These are phyloP conservation scores for Nemania bipapillata DNA, from an alignment of 2,329 filamentous ascomycete genomes.

Conservation along the genomic window DNA sequence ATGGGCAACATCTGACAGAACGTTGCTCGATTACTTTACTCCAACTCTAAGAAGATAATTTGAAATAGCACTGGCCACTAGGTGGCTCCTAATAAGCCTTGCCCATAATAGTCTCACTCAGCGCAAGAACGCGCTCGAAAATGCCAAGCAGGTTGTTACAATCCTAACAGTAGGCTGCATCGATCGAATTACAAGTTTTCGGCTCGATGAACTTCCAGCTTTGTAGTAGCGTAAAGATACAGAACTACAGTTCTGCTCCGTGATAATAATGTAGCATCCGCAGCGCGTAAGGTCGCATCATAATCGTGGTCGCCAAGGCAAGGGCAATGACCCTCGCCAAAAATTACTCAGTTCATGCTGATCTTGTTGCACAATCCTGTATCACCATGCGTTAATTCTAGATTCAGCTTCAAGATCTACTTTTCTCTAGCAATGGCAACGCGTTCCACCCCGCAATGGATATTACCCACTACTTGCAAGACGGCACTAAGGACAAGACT, in stretches of 20 bases:
- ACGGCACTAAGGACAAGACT: too few relatives aligned
- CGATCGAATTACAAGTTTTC: too few relatives aligned
- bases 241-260: background rate
- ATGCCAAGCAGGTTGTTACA: background rate
- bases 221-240: background rate
- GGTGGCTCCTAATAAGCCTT: background rate
- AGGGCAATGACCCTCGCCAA: background rate
- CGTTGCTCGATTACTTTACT: background rate
- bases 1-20: too few relatives aligned
- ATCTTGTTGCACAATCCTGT: background rate
- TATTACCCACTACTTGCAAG: background rate
- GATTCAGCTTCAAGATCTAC: background rate
- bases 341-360: background rate
- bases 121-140: background rate
- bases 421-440: background rate
- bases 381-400: background rate
- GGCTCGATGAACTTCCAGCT: too few relatives aligned
- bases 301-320: background rate
- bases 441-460: background rate
- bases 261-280: background rate
- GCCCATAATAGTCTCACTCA: background rate
- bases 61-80: background rate
- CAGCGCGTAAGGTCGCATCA: background rate
- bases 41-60: background rate
- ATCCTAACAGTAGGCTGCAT: background rate